Evolutionary conservation across 2,329 filamentous ascomycete species (phyloP), one percentile per base, ranked within the genome.

Genomic region (Xylariaceae sp.): DNA sequence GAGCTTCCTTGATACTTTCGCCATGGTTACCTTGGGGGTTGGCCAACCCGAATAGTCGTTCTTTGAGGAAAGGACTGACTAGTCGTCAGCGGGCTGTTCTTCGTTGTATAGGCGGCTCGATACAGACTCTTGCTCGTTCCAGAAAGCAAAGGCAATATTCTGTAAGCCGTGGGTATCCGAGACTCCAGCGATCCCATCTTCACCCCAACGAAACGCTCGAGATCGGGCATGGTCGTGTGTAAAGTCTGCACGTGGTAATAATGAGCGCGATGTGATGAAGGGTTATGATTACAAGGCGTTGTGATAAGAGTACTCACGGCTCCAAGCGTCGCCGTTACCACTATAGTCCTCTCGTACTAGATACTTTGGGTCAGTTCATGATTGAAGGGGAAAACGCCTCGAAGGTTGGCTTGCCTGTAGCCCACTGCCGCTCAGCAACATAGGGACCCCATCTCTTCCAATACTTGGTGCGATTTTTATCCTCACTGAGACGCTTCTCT

Each of bases 371-470:
- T 65, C 26, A 64, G 59, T 50, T 54, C 29, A 48, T 54, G 20
- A 56, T 49, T 46, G 37, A 9, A 9, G 9, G 23, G 10, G 20
- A 37, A 32, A 37, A 55, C 42, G 32, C 23, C 21, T 19, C 48
- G 12, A 14, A 48, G 69, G 29, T 56, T 57, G 54, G 68, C 84
- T 71, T 77, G 89, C 90, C 92, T 65, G 92, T 96, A 55, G 93
- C 92, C 93, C 93, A 97, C 79, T 97, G 93, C 71, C 93, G 83
- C 79, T 98, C 93, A 52, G 93, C 87, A 67, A 96, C 88, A 71
- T 97, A 98, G 20, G 93, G 89, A 52, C 93, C 93, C 92, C 93
- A 97, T 86, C 89, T 91, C 85, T 98, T 98, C 93, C 93, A 98
- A 79, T 98, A 98, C 74, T 91, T 93, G 63, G 77, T 84, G 62